A percentile compares a stretch with the other conserved stretches of the same genome.
Evolutionary conservation across 495 filamentous ascomycete species (phyloP).

Genomic region (Trichocladium uniseriatum): DNA sequence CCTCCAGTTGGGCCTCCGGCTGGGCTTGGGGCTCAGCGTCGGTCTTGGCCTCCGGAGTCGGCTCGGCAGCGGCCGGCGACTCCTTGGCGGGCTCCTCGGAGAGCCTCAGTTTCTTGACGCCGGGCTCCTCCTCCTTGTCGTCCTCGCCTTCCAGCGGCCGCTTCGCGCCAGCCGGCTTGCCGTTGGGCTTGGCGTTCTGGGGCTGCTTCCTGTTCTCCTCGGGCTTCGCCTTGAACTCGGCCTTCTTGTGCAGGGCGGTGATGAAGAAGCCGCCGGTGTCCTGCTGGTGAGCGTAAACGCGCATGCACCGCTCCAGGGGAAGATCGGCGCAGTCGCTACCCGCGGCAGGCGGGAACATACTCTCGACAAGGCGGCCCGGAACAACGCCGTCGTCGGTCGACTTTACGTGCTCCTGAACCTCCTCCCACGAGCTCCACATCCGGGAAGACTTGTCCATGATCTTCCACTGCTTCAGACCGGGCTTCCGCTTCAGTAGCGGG

Average conservation of each 20-base stretch:
- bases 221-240: conserved; percentile 76
- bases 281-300: conserved; percentile 89
- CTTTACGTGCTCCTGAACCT: conserved; percentile 57
- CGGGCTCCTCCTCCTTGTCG: conserved; percentile 25
- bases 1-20: conserved; percentile 17
- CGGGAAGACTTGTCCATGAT: conserved; percentile 75
- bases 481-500: conserved; percentile 60
- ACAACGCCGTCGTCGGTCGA: conserved; percentile 45
- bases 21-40: conserved; percentile 13
- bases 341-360: conserved; percentile 69
- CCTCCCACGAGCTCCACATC: conserved; percentile 67
- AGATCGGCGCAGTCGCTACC: conserved; percentile 45
- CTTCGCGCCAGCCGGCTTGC: conserved; percentile 35
- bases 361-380: conserved; percentile 54
- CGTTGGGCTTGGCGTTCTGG: conserved; percentile 30
- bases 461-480: conserved; percentile 70
- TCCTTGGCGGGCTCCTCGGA: conserved; percentile 25
- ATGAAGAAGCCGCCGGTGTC: conserved; percentile 98
- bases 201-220: conserved; percentile 54
- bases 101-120: conserved; percentile 30
- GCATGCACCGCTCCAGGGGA: conserved; percentile 82
- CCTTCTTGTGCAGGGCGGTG: conserved; percentile 80
- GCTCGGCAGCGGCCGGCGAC: conserved; percentile 14
- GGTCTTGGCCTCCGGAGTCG: conserved; percentile 19
- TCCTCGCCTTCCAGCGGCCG: conserved; percentile 25